Percentiles rank a stretch among this genome's conserved stretches.
These are phyloP conservation scores for Lyophyllum atratum DNA, from an alignment of 768 basidiomycete species.

Conservation along the genomic window DNA sequence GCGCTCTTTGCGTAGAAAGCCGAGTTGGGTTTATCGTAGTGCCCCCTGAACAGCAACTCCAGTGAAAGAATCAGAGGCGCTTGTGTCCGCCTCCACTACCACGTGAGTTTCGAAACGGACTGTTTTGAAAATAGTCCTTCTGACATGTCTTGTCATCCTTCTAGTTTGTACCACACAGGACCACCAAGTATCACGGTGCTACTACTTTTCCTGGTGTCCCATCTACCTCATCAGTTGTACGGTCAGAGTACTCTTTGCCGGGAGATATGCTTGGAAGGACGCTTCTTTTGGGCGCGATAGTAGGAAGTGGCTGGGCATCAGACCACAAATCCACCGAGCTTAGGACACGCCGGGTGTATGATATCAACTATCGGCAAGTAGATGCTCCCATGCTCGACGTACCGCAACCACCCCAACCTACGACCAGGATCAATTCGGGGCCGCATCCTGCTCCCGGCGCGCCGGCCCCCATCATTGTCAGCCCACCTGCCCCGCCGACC, in stretches of 20 bases:
- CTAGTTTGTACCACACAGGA: background rate
- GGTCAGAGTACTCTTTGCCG: background rate
- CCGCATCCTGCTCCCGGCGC: constrained; percentile 1
- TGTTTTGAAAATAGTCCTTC: background rate
- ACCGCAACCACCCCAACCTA: background rate
- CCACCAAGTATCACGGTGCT: too few species aligned
- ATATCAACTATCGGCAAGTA: constrained; percentile 15
- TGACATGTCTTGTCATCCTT: background rate
- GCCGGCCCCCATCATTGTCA: background rate
- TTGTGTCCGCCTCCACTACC: constrained; percentile 61
- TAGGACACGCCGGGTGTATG: constrained; percentile 6
- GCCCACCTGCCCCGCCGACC: background rate
- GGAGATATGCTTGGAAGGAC: constrained; percentile 4
- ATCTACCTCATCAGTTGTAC: background rate
- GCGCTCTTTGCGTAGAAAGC: constrained; percentile 63
- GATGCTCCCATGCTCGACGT: background rate
- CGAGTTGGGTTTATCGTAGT: constrained; percentile 49
- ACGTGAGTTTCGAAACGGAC: constrained; percentile 42
- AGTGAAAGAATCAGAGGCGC: constrained; percentile 15
- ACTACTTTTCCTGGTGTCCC: background rate
- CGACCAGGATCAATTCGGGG: constrained; percentile 1
- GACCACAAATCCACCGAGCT: background rate
- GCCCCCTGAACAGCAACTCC: constrained; percentile 40
- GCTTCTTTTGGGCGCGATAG: constrained; percentile 6
- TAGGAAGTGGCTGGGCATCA: constrained; percentile 5